Percentiles rank a stretch among this genome's conserved stretches.
Conservation (phyloP, 169 alveolate species). For the Plasmodium berghei region DNA sequence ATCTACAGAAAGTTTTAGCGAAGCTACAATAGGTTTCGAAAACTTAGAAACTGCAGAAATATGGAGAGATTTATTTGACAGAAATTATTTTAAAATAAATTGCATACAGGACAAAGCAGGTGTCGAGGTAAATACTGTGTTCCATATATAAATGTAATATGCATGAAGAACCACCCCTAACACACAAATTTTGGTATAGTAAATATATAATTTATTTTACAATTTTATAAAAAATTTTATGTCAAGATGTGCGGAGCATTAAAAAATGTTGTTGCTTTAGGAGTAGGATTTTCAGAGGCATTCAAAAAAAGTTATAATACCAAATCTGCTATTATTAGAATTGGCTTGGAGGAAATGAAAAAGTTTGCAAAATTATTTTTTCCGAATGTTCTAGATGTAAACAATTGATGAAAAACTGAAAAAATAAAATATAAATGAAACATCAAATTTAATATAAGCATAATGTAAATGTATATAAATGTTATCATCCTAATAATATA, state of each 20-base stretch:
- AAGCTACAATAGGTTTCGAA: conserved; percentile 90
- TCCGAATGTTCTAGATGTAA: conserved; percentile 80
- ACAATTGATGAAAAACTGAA: conserved; percentile 1
- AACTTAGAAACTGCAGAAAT: conserved; percentile 80
- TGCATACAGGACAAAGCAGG: conserved; percentile 90
- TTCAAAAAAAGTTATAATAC: conserved; percentile 90
- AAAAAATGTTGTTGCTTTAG: conserved; percentile 92
- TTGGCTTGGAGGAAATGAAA: conserved; percentile 92
- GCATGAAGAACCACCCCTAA: background rate
- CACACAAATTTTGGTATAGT: background rate
- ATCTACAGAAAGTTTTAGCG: conserved; percentile 90
- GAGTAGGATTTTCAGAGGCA: conserved; percentile 92
- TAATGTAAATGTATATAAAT: conserved; percentile 1
- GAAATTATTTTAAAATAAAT: conserved; percentile 86
- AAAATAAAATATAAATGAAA: background rate
- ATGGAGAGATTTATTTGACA: conserved; percentile 86
- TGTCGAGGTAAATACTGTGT: conserved; percentile 75
- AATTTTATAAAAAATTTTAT: background rate
- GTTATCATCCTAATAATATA: background rate
- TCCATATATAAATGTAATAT: background rate
- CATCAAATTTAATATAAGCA: conserved; percentile 2
- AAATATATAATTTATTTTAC: background rate
- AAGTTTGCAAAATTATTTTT: conserved; percentile 85
- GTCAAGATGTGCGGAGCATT: conserved; percentile 90
- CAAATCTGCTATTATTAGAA: conserved; percentile 94